Percentiles rank a stretch among this genome's conserved stretches.
phyloP scores from a whole-genome alignment of 257 asterid species.

The Schizonepeta tenuifolia region DNA sequence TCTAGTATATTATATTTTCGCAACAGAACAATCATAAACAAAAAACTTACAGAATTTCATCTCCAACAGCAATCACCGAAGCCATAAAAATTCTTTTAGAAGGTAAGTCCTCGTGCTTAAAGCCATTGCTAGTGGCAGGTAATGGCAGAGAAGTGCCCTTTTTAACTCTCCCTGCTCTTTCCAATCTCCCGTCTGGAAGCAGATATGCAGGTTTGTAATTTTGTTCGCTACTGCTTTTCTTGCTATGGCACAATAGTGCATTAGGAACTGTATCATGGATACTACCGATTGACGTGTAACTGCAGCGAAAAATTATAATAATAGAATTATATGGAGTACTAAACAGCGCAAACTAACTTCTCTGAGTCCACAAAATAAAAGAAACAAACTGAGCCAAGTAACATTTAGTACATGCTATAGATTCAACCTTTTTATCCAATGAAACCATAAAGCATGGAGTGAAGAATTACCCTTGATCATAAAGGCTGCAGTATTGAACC shows the following conservation, averaged over 20 bases:
- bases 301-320: constrained; percentile 39
- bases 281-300: constrained; percentile 97
- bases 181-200: constrained; percentile 91
- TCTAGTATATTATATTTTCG: constrained; percentile 17
- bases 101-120: constrained; percentile 46
- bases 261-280: constrained; percentile 95
- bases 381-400: background rate
- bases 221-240: constrained; percentile 46
- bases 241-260: constrained; percentile 53
- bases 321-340: constrained; percentile 6
- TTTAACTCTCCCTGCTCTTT: constrained; percentile 91
- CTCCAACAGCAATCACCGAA: constrained; percentile 84
- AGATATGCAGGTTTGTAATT: constrained; percentile 82
- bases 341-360: background rate
- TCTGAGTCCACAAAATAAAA: background rate
- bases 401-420: background rate
- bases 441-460: constrained; percentile 21
- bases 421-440: constrained; percentile 10
- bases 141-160: constrained; percentile 50
- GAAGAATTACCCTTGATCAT: constrained; percentile 82
- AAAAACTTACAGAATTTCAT: constrained; percentile 90
- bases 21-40: constrained; percentile 19
- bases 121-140: constrained; percentile 60
- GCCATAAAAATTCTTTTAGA: constrained; percentile 56
- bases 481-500: constrained; percentile 91